These are phyloP conservation scores for Boletus smithii DNA, from an alignment of 1,284 basidiomycete genomes.

Conservation along the genomic window DNA sequence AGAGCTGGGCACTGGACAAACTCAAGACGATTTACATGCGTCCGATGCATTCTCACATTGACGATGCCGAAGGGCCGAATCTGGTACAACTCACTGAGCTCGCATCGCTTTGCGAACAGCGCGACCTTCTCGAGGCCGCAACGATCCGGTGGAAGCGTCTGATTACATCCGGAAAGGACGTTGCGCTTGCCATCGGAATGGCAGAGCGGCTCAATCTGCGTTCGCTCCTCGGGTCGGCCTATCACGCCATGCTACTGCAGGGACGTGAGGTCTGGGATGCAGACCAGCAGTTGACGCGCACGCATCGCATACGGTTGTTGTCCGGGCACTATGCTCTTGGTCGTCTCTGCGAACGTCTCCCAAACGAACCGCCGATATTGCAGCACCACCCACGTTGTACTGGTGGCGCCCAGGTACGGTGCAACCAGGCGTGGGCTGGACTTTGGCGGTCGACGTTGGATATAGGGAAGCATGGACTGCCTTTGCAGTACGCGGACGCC, in stretches of 20 bases:
- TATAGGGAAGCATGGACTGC: slow-evolving; percentile 35
- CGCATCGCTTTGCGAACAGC: slow-evolving; percentile 44
- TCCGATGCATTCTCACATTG: slow-evolving; percentile 29
- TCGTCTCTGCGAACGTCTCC: slow-evolving; percentile 41
- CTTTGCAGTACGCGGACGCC: slow-evolving; percentile 39
- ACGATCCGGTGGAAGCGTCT: slow-evolving; percentile 41
- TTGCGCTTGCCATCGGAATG: slow-evolving; percentile 41
- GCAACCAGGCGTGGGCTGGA: slow-evolving; percentile 40
- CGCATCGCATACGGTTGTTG: slow-evolving; percentile 42
- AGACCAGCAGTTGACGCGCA: slow-evolving; percentile 36
- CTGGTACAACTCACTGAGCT: slow-evolving; percentile 44
- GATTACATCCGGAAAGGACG: slow-evolving; percentile 41
- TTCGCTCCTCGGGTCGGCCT: slow-evolving; percentile 40
- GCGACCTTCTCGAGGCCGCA: slow-evolving; percentile 41
- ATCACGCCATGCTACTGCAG: slow-evolving; percentile 43
- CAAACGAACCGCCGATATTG: slow-evolving; percentile 37
- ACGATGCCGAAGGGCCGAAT: slow-evolving; percentile 33
- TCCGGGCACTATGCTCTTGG: slow-evolving; percentile 43
- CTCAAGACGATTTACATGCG: slow-evolving; percentile 40
- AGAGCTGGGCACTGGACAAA: slow-evolving; percentile 46
- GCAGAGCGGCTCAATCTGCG: slow-evolving; percentile 44
- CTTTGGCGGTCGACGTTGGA: slow-evolving; percentile 42
- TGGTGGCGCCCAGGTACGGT: slow-evolving; percentile 38
- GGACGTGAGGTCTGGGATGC: slow-evolving; percentile 42
- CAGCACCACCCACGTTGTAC: slow-evolving; percentile 40